phyloP scores from a whole-genome alignment of 1,284 basidiomycete species.

The Naganishia liquefaciens region DNA sequence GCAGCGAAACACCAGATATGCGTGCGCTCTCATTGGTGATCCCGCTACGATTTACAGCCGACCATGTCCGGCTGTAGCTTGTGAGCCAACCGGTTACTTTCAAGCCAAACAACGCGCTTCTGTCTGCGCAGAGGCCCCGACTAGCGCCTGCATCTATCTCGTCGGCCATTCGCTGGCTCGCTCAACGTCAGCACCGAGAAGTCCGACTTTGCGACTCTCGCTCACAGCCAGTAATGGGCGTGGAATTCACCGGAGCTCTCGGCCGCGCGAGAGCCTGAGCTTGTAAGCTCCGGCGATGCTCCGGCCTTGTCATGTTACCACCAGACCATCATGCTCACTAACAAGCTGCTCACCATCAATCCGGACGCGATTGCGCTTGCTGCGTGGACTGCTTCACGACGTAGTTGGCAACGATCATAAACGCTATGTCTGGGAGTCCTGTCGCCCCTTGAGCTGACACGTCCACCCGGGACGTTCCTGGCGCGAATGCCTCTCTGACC shows the following conservation, averaged over 20 bases:
- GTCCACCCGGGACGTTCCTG: too few species aligned
- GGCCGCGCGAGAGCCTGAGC: slow-evolving; percentile 8
- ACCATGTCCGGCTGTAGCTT: slow-evolving; percentile 19
- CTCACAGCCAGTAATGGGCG: slow-evolving; percentile 8
- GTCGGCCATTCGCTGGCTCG: slow-evolving; percentile 10
- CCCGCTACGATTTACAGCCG: slow-evolving; percentile 21
- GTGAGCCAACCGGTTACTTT: slow-evolving; percentile 22
- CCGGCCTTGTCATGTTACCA: too few species aligned
- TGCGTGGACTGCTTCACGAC: too few species aligned
- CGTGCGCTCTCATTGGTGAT: slow-evolving; percentile 28
- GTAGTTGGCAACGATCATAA: too few species aligned
- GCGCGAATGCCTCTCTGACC: too few species aligned
- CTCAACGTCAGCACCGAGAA: slow-evolving; percentile 1
- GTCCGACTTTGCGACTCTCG: slow-evolving; percentile 18
- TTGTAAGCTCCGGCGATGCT: too few species aligned
- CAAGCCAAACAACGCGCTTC: slow-evolving; percentile 13
- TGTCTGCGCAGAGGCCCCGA: neutral
- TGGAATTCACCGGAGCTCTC: slow-evolving; percentile 17
- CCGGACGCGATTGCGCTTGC: too few species aligned
- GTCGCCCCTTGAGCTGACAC: too few species aligned
- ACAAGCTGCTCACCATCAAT: too few species aligned
- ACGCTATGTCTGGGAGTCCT: too few species aligned
- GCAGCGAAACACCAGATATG: slow-evolving; percentile 6
- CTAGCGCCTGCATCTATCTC: slow-evolving; percentile 23
- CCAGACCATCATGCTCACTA: too few species aligned